Evolutionary conservation across 257 asterid species (phyloP).

Genomic region (Capsicum pubescens): DNA sequence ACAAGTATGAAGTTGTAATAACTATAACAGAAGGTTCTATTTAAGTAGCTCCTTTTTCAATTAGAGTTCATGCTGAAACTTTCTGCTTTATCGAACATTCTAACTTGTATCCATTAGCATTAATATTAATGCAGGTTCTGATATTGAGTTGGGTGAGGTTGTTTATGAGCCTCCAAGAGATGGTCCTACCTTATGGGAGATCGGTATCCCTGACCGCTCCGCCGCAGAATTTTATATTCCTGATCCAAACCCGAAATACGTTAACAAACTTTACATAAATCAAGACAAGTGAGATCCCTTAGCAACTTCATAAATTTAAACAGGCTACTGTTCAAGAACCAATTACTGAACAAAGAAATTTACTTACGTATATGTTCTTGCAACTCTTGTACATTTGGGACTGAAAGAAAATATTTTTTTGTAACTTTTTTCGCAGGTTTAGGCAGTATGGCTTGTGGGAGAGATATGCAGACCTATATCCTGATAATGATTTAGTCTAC

Average conservation of each 20-base stretch:
- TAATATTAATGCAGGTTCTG: slow-evolving; percentile 14
- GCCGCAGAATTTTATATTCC: slow-evolving; percentile 34
- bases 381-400: not conserved
- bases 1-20: slow-evolving; percentile 29
- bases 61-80: not conserved
- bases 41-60: not conserved
- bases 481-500: slow-evolving; percentile 19
- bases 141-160: slow-evolving; percentile 24
- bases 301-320: not conserved
- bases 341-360: not conserved
- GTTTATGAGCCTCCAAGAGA: slow-evolving; percentile 33
- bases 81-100: not conserved
- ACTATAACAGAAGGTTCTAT: slow-evolving; percentile 32
- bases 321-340: not conserved
- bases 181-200: slow-evolving; percentile 35
- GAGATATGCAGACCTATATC: slow-evolving; percentile 32
- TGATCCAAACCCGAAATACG: slow-evolving; percentile 29
- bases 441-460: slow-evolving; percentile 41
- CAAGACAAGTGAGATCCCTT: slow-evolving; percentile 26
- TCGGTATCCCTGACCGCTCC: slow-evolving; percentile 27
- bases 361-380: not conserved
- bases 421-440: slow-evolving; percentile 17
- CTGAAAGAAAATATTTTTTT: not conserved
- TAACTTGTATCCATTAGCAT: not conserved
- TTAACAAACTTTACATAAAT: slow-evolving; percentile 28